phyloP scores from a whole-genome alignment of 2,329 filamentous ascomycete species.

The Colletotrichum tanaceti region DNA sequence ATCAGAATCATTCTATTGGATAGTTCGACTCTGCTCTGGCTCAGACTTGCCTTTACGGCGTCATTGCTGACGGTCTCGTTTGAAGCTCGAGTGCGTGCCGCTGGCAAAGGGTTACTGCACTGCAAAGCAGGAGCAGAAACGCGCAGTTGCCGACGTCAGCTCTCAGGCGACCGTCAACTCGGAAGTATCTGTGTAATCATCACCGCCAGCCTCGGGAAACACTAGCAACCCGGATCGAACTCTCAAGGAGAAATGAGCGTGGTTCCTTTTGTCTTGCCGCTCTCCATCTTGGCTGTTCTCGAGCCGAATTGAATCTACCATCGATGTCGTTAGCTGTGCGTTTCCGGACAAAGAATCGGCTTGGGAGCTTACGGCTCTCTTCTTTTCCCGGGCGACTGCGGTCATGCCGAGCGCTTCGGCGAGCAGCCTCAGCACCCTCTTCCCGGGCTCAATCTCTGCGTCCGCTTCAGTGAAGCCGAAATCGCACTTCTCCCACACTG shows the following conservation, averaged over 20 bases:
- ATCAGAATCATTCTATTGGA: background rate
- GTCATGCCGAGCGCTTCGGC: constrained; percentile 79
- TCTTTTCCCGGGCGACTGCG: constrained; percentile 85
- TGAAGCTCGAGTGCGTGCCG: constrained; percentile 43
- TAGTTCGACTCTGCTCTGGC: constrained; percentile 49
- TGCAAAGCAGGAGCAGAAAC: constrained; percentile 62
- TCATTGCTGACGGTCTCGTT: constrained; percentile 55
- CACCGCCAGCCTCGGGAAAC: constrained; percentile 60
- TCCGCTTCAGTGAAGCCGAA: constrained; percentile 60
- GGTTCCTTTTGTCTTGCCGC: constrained; percentile 75
- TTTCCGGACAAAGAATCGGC: rapidly evolving
- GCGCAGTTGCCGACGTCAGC: constrained; percentile 51
- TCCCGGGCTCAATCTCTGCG: constrained; percentile 76
- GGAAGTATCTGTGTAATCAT: constrained; percentile 83
- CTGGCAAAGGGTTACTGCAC: constrained; percentile 61
- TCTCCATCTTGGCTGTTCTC: constrained; percentile 85
- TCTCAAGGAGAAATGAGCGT: constrained; percentile 63
- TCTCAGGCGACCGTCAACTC: constrained; percentile 59
- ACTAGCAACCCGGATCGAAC: constrained; percentile 17
- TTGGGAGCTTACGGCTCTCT: constrained; percentile 76
- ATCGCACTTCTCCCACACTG: constrained; percentile 88
- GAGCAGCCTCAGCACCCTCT: constrained; percentile 81
- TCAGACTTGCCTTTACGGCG: constrained; percentile 75
- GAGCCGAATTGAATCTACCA: constrained; percentile 83
- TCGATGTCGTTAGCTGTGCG: constrained; percentile 1